Evolutionary conservation across 495 filamentous ascomycete genomes (phyloP), one percentile per base, ranked within the genome.

Genomic region (Pyronema omphalodes): DNA sequence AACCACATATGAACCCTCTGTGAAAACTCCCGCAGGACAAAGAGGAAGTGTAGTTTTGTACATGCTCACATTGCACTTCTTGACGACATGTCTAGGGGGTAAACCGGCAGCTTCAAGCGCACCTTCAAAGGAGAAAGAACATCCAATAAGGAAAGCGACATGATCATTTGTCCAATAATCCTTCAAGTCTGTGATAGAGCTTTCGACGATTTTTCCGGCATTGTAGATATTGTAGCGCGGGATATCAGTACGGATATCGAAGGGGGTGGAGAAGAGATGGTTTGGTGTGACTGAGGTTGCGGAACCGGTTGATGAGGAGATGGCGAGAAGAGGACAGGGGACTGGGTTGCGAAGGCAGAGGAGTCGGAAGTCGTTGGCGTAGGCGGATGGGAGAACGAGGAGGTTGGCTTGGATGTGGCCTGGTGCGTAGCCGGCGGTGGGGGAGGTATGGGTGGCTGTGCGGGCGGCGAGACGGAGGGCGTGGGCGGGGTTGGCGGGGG

Each of bases 111-210:
- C 55, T 1, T 55, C 55, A 29, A 79, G 67, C 9, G 73, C 72
- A 37, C 66, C 62, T 44, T 79, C 75, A 55, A 78, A 79, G 23
- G 69, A 71, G 63, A 71, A 79, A 0, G 73, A 76, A 57, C 75
- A 81, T 0, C 77, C 75, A 44, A 81, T 76, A 5, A 78, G 61
- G 52, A 79, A 79, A 0, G 68, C 75, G 11, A 77, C 70, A 53
- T 80, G 72, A 12, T 68, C 60, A 44, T 60, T 51, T 0, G 66
- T 69, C 77, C 76, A 79, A 14, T 72, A 55, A 11, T 66, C 60
- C 1, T 60, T 49, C 2, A 81, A 60, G 51, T 76, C 70, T 0
- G 58, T 43, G 0, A n/a, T 44, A 7, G 49, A 45, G 0, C 7
- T 11, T 6, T 19, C 6, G 9, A 33, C n/a, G 8, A 54, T 44